A percentile compares a stretch with the other conserved stretches of the same genome.
Conservation (phyloP, 257 asterid genomes). For the Nicotiana paniculata region DNA sequence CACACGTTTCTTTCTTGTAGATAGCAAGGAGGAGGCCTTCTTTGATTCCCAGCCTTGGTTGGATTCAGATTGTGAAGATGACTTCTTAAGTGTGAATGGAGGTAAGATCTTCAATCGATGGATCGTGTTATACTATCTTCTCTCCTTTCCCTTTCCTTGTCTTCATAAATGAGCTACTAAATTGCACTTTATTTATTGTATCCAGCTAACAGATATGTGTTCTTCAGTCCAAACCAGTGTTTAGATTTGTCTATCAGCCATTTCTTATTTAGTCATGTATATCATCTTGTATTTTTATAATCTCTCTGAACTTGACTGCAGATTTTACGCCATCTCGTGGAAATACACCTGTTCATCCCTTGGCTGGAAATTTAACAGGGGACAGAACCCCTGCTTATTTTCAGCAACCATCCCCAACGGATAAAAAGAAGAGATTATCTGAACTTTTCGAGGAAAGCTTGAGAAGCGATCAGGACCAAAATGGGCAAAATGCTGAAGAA, state of each 20-base stretch:
- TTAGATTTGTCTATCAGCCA: too few relatives aligned
- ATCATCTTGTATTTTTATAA: not conserved
- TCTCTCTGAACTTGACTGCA: conserved; percentile 10
- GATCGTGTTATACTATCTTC: not conserved
- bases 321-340: conserved; percentile 80
- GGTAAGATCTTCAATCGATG: conserved; percentile 37
- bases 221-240: too few relatives aligned
- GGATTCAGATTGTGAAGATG: conserved; percentile 86
- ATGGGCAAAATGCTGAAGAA: conserved; percentile 14
- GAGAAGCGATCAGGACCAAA: conserved; percentile 8
- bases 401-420: conserved; percentile 30
- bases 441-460: conserved; percentile 59
- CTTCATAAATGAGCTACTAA: not conserved
- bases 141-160: not conserved
- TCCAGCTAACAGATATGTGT: too few relatives aligned
- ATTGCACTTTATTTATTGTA: not conserved
- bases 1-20: conserved; percentile 18
- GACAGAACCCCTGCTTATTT: conserved; percentile 10
- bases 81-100: conserved; percentile 69
- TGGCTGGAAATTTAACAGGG: conserved; percentile 18
- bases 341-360: conserved; percentile 63
- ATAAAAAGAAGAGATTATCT: conserved; percentile 48
- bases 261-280: not conserved
- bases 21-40: conserved; percentile 68
- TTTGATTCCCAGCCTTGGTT: conserved; percentile 73